Evolutionary conservation across 2,329 filamentous ascomycete genomes (phyloP), one percentile per base, ranked within the genome.

Genomic region (Rasamsonia emersonii): DNA sequence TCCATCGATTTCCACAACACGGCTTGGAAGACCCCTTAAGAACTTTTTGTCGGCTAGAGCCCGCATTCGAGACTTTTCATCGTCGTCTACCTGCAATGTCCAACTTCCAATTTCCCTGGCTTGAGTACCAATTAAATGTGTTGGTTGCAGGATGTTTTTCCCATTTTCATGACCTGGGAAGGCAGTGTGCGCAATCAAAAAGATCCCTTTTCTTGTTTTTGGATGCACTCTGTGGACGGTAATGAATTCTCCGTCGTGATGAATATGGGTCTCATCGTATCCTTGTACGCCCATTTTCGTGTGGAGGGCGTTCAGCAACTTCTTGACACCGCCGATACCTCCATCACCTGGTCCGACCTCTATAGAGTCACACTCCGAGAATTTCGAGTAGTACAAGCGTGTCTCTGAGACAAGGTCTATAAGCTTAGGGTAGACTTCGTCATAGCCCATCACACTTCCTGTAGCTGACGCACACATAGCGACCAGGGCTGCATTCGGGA

Each of bases 371-470:
- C 55, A 51, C 6, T 67, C 70, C 2, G 86, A 93, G 23, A 79
- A 88, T 35, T 76, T 70, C 0, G 86, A 91, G 0, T 76, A 75
- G 59, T 98, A 98, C 2, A 81, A 65, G 19, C 91, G 74, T 15
- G 75, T 93, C 59, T 98, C 91, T 33, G 85, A 77, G 10, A 98
- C 91, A 10, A 98, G 72, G 48, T 98, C 86, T n/a, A 98, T 77
- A 34, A 95, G 70, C 46, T 82, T 79, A 1, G 91, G 91, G 47
- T 96, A 98, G 38, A 96, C 78, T 58, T 98, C 91, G 52, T 98
- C 91, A 50, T 94, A 96, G 2, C 91, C 91, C 78, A 96, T 94
- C 28, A 96, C 91, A 53, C 91, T 96, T 26, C 91, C 91, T 5
- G 82, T 88, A 2, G 89, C 86, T 47, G 86, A 94, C 15, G 86